Base-by-base conservation (phyloP, 306 rosid species). In the Canavalia gladiata region DNA sequence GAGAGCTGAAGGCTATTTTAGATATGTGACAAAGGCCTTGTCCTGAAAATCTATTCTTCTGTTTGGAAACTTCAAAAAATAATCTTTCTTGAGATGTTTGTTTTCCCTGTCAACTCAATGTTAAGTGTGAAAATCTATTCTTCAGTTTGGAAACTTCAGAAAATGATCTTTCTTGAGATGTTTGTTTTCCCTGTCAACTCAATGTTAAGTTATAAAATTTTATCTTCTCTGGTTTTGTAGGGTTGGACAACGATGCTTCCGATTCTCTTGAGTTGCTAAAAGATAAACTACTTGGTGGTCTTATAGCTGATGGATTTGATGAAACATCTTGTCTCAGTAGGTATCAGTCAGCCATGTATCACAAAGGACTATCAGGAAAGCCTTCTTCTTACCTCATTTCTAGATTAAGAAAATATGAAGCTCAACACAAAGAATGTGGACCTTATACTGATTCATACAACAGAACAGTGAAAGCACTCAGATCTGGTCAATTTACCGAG, bases 301-400 rank as follows among this genome's bases (percentile, higher is more conserved):
- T 91, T 82, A 87, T 91, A 42, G 58, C 83, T 70, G 83, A 65
- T 52, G 91, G 89, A 56, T 87, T 91, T 73, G 87, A 90, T 78
- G 94, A 87, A 73, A 47, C 54, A 47, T 85, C 94, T 67, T 91
- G 97, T 87, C 86, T 84, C 64, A 90, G 97, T 76, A 87, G 94
- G 84, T 88, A 91, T 72, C 87, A 77, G 51, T 90, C 94, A 37
- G 85, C 56, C 59, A 54, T 67, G 47, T 85, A 83, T 81, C 87
- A 70, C 71, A 90, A 84, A 76, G 86, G 83, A 55, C 51, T 72
- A 49, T 83, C 83, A 4, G 80, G 37, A 46, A 87, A 80, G 42
- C 92, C 94, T 50, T 87, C 97, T 70, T 77, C 91, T 85, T 82
- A 90, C 82, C 90, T 91, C 71, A 64, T 85, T 67, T 87, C 94